phyloP scores from a whole-genome alignment of 768 basidiomycete species.

The Russula virescens region DNA sequence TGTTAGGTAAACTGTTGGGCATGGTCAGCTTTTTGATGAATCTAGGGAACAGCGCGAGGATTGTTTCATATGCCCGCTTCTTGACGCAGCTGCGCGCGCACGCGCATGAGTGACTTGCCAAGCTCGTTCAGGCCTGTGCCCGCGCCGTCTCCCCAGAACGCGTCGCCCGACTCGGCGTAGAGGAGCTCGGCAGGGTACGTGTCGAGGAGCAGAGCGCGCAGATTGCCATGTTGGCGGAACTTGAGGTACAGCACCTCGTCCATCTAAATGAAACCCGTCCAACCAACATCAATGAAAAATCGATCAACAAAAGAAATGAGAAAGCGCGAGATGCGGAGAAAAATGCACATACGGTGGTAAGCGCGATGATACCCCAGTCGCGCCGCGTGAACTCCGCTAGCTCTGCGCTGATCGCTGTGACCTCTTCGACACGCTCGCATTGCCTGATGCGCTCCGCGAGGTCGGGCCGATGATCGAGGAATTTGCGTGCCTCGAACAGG shows the following conservation, averaged over 20 bases:
- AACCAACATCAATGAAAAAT: no score
- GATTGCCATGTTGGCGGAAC: conserved; percentile 60
- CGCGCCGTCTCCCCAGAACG: conserved; percentile 63
- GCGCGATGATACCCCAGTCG: conserved; percentile 53
- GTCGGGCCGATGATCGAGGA: conserved; percentile 42
- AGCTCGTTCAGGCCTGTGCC: conserved; percentile 57
- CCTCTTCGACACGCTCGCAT: conserved; percentile 36
- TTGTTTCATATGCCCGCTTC: conserved; percentile 23
- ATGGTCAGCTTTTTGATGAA: no score
- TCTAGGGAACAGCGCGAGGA: no score
- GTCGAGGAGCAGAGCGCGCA: conserved; percentile 48
- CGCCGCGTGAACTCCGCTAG: conserved; percentile 34
- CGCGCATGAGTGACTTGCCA: conserved; percentile 50
- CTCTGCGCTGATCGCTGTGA: conserved; percentile 33
- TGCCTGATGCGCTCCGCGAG: conserved; percentile 53
- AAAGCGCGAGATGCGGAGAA: not conserved
- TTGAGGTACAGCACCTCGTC: conserved; percentile 62
- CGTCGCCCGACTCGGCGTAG: conserved; percentile 49
- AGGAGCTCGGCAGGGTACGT: conserved; percentile 44
- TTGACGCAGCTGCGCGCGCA: conserved; percentile 43
- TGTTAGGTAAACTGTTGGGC: no score
- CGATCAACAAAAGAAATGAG: not conserved
- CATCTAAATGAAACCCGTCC: conserved; percentile 41
- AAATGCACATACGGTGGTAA: conserved; percentile 41
- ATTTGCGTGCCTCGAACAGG: conserved; percentile 73